These are phyloP conservation scores for Aspergillus candidus DNA, from an alignment of 2,329 filamentous ascomycete species.

Conservation along the genomic window DNA sequence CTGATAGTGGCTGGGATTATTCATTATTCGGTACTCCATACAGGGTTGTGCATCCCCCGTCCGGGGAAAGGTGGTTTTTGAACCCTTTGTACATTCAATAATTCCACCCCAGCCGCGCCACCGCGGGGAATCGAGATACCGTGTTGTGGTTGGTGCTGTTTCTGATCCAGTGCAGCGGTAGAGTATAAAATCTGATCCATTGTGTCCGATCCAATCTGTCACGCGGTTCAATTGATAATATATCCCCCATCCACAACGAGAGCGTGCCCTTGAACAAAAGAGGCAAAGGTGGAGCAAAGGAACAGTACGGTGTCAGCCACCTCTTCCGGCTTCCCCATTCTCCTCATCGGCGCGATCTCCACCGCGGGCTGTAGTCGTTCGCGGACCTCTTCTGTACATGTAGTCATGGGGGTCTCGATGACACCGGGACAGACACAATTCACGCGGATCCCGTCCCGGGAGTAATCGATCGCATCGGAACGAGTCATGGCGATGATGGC, in stretches of 20 bases:
- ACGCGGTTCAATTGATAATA: constrained; percentile 31
- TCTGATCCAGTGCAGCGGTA: too few species aligned
- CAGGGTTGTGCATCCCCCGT: too few species aligned
- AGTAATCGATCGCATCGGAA: constrained; percentile 53
- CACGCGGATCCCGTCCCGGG: constrained; percentile 29
- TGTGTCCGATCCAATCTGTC: not conserved
- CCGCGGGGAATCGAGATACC: too few species aligned
- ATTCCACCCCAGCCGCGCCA: too few species aligned
- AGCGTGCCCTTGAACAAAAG: constrained; percentile 49
- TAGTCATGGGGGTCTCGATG: constrained; percentile 46
- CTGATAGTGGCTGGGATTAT: too few species aligned
- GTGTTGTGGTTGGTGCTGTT: too few species aligned
- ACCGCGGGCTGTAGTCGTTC: constrained; percentile 38
- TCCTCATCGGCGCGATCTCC: constrained; percentile 46
- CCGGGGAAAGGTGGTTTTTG: too few species aligned
- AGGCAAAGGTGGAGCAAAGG: constrained; percentile 44
- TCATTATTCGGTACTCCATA: too few species aligned
- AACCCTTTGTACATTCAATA: too few species aligned
- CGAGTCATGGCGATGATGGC: constrained; percentile 55
- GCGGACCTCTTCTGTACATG: constrained; percentile 33
- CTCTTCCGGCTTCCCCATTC: constrained; percentile 48
- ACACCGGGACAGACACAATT: constrained; percentile 38
- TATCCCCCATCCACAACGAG: constrained; percentile 52
- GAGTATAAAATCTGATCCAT: not conserved
- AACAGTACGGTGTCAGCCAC: constrained; percentile 48